Conservation (phyloP, 2,329 filamentous ascomycete species). For the Pezicula carpinea region DNA sequence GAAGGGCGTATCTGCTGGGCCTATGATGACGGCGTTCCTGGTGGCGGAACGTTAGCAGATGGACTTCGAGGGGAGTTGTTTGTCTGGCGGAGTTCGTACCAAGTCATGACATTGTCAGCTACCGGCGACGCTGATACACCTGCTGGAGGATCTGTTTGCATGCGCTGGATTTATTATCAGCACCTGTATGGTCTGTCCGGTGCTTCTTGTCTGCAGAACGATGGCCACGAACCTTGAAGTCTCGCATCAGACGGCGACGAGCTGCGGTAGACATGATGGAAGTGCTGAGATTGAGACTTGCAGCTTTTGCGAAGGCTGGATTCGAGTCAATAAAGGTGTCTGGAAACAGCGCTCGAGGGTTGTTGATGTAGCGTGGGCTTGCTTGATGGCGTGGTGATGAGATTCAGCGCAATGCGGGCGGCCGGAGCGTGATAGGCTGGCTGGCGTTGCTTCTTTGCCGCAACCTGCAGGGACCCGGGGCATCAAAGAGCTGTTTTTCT, state of each 20-base stretch:
- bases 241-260: slow-evolving; percentile 93
- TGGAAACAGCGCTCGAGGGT: background rate
- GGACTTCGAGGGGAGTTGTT: background rate
- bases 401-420: background rate
- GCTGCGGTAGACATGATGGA: slow-evolving; percentile 81
- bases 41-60: slow-evolving; percentile 7
- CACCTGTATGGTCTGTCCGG: slow-evolving; percentile 11
- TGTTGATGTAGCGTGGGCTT: background rate
- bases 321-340: too few species aligned
- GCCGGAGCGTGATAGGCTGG: background rate
- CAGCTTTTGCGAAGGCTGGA: background rate
- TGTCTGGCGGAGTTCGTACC: slow-evolving; percentile 45
- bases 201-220: slow-evolving; percentile 5
- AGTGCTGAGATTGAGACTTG: background rate
- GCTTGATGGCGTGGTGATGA: background rate
- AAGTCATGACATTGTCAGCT: slow-evolving; percentile 96
- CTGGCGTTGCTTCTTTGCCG: too few species aligned
- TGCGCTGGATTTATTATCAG: slow-evolving; percentile 58
- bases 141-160: slow-evolving; percentile 97
- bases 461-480: too few species aligned
- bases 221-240: slow-evolving; percentile 78
- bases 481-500: too few species aligned
- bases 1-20: slow-evolving; percentile 92
- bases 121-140: slow-evolving; percentile 95
- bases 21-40: slow-evolving; percentile 98